Percentiles rank a stretch among this genome's conserved stretches.
Evolutionary conservation across 176 grass and related monocot genomes (phyloP).

Genomic region (Dactylis glomerata): DNA sequence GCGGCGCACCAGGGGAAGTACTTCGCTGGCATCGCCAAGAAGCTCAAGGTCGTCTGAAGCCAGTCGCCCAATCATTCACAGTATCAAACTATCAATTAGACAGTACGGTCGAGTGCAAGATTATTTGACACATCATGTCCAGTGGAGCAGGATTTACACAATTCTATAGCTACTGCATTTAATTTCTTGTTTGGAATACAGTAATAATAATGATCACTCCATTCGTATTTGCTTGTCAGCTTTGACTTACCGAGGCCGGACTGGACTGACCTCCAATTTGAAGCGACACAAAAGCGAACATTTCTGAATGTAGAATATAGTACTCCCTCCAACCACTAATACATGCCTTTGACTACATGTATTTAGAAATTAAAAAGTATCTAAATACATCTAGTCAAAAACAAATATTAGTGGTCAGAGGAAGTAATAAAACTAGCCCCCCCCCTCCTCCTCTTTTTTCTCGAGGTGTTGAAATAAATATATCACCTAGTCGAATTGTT

Average conservation of each 20-base stretch:
- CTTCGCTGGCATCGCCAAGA: slow-evolving; percentile 10
- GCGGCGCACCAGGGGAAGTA: slow-evolving; percentile 8
- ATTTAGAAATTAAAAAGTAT: no score
- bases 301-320: no score
- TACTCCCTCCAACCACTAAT: no score
- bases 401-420: no score
- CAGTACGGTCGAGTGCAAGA: neutral
- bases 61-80: no score
- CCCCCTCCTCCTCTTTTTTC: no score
- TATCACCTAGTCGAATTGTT: no score
- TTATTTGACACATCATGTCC: neutral
- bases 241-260: neutral
- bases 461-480: no score
- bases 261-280: neutral
- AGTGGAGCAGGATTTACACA: neutral
- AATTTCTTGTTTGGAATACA: neutral
- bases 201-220: neutral
- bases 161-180: neutral
- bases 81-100: neutral
- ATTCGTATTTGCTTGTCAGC: neutral
- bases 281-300: no score
- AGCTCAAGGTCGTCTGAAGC: slow-evolving; percentile 3
- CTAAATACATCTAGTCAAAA: no score
- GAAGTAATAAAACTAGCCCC: no score
- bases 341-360: no score